A percentile compares a stretch with the other conserved stretches of the same genome.
Conservation (phyloP, 202 grass and related monocot genomes). For the Miscanthus sacchariflorus region DNA sequence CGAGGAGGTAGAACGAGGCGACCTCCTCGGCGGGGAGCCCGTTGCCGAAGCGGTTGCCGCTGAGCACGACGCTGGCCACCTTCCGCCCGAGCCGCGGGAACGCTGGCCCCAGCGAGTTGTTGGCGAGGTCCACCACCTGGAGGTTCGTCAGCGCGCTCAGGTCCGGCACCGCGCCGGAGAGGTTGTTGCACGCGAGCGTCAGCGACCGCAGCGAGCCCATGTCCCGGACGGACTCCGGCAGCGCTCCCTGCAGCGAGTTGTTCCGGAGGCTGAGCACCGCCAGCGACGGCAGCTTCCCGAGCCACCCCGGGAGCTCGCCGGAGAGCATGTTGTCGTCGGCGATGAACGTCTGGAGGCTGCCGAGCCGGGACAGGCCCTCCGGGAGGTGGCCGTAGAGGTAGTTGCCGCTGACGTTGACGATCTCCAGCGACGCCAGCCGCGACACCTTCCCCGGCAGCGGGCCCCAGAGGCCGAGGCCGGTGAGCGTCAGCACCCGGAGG, state of each 20-base stretch:
- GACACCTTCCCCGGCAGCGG: slow-evolving; percentile 69
- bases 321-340: slow-evolving; percentile 82
- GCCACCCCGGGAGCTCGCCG: slow-evolving; percentile 64
- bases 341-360: slow-evolving; percentile 81
- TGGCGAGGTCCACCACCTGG: slow-evolving; percentile 79
- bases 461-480: slow-evolving; percentile 80
- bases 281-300: slow-evolving; percentile 58
- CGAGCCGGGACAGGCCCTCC: slow-evolving; percentile 54
- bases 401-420: slow-evolving; percentile 85
- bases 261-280: slow-evolving; percentile 83
- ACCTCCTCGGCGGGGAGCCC: slow-evolving; percentile 71
- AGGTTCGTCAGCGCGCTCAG: slow-evolving; percentile 65
- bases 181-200: slow-evolving; percentile 72
- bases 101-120: slow-evolving; percentile 82
- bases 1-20: slow-evolving; percentile 67
- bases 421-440: slow-evolving; percentile 66
- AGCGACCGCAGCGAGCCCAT: slow-evolving; percentile 61
- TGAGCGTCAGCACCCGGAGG: slow-evolving; percentile 77
- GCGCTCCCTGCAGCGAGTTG: slow-evolving; percentile 61
- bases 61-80: slow-evolving; percentile 72
- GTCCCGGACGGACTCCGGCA: slow-evolving; percentile 68
- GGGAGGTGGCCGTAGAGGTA: slow-evolving; percentile 82
- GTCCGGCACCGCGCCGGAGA: slow-evolving; percentile 76
- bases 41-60: slow-evolving; percentile 69
- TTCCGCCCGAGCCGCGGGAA: slow-evolving; percentile 79